Conservation (phyloP, 2,329 filamentous ascomycete species). For the Moelleriella libera region DNA sequence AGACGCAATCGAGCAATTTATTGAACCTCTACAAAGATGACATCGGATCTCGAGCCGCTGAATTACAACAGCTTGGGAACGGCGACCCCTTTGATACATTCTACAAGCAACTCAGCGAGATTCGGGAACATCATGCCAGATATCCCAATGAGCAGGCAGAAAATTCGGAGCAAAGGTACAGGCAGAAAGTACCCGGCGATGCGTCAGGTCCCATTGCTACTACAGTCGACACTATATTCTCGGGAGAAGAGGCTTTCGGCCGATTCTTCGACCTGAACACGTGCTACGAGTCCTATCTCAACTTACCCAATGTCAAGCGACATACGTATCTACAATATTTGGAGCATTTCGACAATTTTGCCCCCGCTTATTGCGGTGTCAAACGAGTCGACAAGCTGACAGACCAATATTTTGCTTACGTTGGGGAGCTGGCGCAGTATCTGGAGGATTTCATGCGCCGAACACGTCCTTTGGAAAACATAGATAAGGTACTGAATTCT, state of each 20-base stretch:
- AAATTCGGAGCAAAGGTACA: conserved; percentile 87
- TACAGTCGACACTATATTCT: conserved; percentile 83
- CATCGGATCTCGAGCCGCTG: conserved; percentile 55
- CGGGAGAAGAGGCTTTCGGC: conserved; percentile 86
- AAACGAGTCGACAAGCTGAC: conserved; percentile 77
- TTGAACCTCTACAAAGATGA: conserved; percentile 75
- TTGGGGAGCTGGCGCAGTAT: conserved; percentile 67
- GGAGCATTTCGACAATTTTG: conserved; percentile 78
- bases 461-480: conserved; percentile 72
- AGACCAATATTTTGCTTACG: conserved; percentile 83
- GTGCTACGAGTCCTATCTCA: conserved; percentile 78
- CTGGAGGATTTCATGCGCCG: conserved; percentile 78
- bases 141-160: conserved; percentile 94
- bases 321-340: conserved; percentile 87
- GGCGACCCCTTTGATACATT: conserved; percentile 86
- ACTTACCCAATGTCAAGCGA: conserved; percentile 74
- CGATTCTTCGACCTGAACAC: conserved; percentile 81
- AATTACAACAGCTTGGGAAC: conserved; percentile 71
- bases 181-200: conserved; percentile 47
- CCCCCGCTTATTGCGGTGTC: conserved; percentile 56
- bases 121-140: conserved; percentile 76
- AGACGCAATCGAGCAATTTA: conserved; percentile 69
- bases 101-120: conserved; percentile 66
- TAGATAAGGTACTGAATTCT: conserved; percentile 59
- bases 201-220: conserved; percentile 49